A percentile compares a stretch with the other conserved stretches of the same genome.
Conservation (phyloP, 2,329 filamentous ascomycete genomes). For the Beauveria pseudobassiana region DNA sequence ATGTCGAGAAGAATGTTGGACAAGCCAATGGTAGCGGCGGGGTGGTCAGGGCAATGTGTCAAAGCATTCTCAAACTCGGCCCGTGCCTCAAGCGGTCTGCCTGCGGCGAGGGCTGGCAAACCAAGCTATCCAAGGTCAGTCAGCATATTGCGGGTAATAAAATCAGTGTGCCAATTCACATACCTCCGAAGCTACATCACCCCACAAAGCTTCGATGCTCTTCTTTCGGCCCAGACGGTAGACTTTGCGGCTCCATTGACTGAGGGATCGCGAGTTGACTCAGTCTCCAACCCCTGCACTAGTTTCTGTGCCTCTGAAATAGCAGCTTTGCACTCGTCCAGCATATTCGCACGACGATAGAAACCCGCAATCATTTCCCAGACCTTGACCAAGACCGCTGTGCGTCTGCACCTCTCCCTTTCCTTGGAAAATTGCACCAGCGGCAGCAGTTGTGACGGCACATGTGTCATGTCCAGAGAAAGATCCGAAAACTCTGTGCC, state of each 20-base stretch:
- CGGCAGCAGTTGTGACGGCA: constrained; percentile 41
- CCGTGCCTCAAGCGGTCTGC: constrained; percentile 60
- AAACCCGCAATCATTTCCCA: constrained; percentile 89
- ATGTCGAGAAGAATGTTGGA: constrained; percentile 82
- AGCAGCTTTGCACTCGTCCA: constrained; percentile 72
- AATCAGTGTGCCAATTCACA: constrained; percentile 23
- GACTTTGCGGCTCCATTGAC: constrained; percentile 55
- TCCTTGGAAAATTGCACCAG: constrained; percentile 48
- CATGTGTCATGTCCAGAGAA: constrained; percentile 32
- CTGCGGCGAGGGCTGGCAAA: constrained; percentile 55
- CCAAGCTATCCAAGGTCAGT: constrained; percentile 46
- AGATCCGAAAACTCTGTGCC: constrained; percentile 33
- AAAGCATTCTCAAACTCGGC: constrained; percentile 76
- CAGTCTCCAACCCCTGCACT: constrained; percentile 61
- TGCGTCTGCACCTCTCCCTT: constrained; percentile 42
- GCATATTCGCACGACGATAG: constrained; percentile 74
- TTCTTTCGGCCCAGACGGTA: constrained; percentile 71
- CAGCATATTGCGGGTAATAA: constrained; percentile 3
- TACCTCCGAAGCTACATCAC: constrained; percentile 76
- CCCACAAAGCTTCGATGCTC: constrained; percentile 77
- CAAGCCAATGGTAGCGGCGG: constrained; percentile 70
- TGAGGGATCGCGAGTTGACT: constrained; percentile 54
- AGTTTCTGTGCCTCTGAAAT: constrained; percentile 75
- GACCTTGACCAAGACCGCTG: constrained; percentile 59
- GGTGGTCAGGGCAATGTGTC: constrained; percentile 71